A percentile compares a stretch with the other conserved stretches of the same genome.
Evolutionary conservation across 2,329 filamentous ascomycete genomes (phyloP).

Genomic region (Graphilbum sp.): DNA sequence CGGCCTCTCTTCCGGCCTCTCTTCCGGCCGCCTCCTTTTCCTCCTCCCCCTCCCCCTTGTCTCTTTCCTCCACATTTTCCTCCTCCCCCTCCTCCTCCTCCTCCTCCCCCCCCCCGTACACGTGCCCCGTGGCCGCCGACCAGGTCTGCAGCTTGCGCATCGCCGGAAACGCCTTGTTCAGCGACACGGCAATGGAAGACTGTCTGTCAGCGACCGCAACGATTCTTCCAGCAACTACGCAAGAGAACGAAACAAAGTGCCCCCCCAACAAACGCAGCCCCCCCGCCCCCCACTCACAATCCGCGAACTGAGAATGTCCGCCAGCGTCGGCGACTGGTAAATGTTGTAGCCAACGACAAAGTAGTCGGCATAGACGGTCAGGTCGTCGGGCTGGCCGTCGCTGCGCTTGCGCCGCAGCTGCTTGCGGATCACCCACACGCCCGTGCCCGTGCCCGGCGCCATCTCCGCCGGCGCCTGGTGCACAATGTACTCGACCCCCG

Average conservation of each 20-base stretch:
- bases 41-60: too few relatives aligned
- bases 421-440: slow-evolving; percentile 55
- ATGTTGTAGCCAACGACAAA: slow-evolving; percentile 51
- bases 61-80: slow-evolving; percentile 1
- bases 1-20: too few relatives aligned
- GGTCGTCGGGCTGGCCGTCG: slow-evolving; percentile 27
- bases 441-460: slow-evolving; percentile 41
- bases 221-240: too few relatives aligned
- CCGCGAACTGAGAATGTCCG: slow-evolving; percentile 40
- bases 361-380: slow-evolving; percentile 42
- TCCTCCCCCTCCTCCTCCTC: slow-evolving; percentile 2
- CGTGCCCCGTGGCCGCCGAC: slow-evolving; percentile 36
- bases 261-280: too few relatives aligned
- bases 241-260: too few relatives aligned
- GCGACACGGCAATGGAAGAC: slow-evolving; percentile 37
- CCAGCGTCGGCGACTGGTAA: slow-evolving; percentile 47
- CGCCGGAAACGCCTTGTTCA: slow-evolving; percentile 34
- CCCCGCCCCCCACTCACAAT: too few relatives aligned
- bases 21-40: too few relatives aligned
- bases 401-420: slow-evolving; percentile 44
- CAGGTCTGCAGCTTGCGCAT: slow-evolving; percentile 35
- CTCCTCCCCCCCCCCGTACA: slow-evolving; percentile 25
- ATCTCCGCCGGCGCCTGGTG: slow-evolving; percentile 48
- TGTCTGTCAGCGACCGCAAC: slow-evolving; percentile 13
- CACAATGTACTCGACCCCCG: slow-evolving; percentile 49